Base-by-base conservation (phyloP, 2,329 filamentous ascomycete species). In the Stromatinia cepivora region DNA sequence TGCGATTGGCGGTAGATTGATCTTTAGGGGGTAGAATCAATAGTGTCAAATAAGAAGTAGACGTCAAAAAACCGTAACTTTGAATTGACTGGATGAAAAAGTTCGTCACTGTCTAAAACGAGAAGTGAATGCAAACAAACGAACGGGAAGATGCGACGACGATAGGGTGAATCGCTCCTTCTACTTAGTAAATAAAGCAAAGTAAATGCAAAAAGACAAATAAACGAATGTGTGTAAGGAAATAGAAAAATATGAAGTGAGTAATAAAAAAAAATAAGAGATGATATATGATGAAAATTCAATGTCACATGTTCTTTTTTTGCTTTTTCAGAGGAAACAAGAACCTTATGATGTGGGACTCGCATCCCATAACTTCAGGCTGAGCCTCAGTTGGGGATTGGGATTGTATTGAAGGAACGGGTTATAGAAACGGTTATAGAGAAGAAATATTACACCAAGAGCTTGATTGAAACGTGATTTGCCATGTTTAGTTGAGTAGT, bases 91-190 rank as follows among this genome's bases (percentile, higher is more conserved):
- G 31, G 45, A 36, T 36, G 10, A 39, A 31, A 50, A 50, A 63
- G 15, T 11, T 50, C 13, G 42, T 6, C 45, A 28, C 13, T 17
- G 3, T 17, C 13, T 13, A 25, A 7, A 39, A 17, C 5, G 25
- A 17, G 22, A 42, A 42, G n/a, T 34, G 13, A 20, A 28, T 56
- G 28, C 15, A n/a, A 66, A 46, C 59, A 31, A 66, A 59, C n/a
- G 66, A 63, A 53, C 20, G 66, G 25, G 48, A 53, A 9, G 8
- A 48, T 39, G 34, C 8, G 56, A 46, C 17, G 66, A 52, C 46
- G 46, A 39, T 39, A 20, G 46, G 50, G 22, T 48, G 25, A 62
- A 53, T 15, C 22, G 34, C 48, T 28, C 13, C 15, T 36, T 45
- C 66, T 54, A 42, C 11, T 67, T 25, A 39, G 25, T 11, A 45